Base-by-base conservation (phyloP, 2,329 filamentous ascomycete species). In the Trichoderma atrobrunneum region DNA sequence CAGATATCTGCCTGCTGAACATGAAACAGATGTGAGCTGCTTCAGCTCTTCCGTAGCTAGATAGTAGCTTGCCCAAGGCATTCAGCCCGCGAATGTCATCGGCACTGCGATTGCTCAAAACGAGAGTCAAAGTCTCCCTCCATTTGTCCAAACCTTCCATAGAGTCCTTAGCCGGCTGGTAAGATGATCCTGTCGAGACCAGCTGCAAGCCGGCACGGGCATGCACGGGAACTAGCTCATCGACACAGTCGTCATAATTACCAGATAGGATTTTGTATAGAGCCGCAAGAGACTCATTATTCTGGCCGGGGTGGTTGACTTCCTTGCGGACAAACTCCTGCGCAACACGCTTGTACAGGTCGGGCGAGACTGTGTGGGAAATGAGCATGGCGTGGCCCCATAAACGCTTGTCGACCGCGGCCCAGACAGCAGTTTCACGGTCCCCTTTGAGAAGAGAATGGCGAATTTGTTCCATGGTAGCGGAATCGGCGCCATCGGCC, bases 351-450 rank as follows among this genome's bases (percentile, higher is more conserved):
- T 94, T 97, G 88, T 97, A 98, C 3, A 97, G 85, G 26, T 93
- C 92, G 62, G 93, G 85, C 1, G 93, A 96, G 82, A 97, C 80
- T 0, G 90, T 90, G 73, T 90, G 88, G 1, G 96, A 92, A 43
- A 99, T 91, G 24, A 99, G 86, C 87, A 99, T 92, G 3, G 96
- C 97, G 80, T 99, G 97, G 2, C 94, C 96, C 97, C 97, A 99
- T 3, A 99, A 85, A 63, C 95, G 90, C 80, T 95, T 94, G 80
- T 99, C 96, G 36, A 94, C 95, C 5, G 96, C 95, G 74, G 92
- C 87, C 95, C 95, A 98, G 0, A 97, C 93, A 6, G 96, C 96
- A 76, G 95, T 93, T 78, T 98, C 94, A 26, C 94, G 89, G 61
- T 98, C 91, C 11, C 97, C 96, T 70, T 89, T 85, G 10, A 97